These are phyloP conservation scores for Polymyxa betae DNA, from an alignment of 208 protist genomes.

Conservation along the genomic window DNA sequence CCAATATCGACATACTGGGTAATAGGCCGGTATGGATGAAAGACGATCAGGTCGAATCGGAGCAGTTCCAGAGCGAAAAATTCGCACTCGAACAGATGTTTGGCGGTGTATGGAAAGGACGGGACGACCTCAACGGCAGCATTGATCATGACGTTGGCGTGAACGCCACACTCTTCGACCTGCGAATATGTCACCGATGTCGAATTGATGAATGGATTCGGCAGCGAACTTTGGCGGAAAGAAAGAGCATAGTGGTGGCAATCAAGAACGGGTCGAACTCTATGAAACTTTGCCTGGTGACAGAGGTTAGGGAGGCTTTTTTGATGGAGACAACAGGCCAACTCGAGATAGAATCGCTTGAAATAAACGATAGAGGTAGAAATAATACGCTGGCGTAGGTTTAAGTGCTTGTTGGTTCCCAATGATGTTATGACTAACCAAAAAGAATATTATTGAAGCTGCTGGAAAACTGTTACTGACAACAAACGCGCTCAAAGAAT, in stretches of 20 bases:
- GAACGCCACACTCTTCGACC: conserved; percentile 43
- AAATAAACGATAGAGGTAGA: conserved; percentile 32
- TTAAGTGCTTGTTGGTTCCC: conserved; percentile 46
- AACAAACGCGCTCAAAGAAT: too few relatives aligned
- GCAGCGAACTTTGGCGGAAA: neutral
- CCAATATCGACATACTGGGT: neutral
- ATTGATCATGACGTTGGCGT: conserved; percentile 44
- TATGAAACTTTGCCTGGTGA: conserved; percentile 18
- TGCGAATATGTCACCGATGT: neutral
- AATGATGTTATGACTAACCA: conserved; percentile 25
- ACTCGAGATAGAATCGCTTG: conserved; percentile 46
- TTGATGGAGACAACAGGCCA: neutral
- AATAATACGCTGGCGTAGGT: conserved; percentile 22
- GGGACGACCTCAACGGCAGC: conserved; percentile 7
- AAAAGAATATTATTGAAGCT: neutral
- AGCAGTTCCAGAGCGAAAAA: conserved; percentile 48
- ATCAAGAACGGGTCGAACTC: conserved; percentile 50
- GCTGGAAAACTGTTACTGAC: neutral
- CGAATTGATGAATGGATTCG: neutral
- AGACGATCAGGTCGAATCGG: conserved; percentile 43
- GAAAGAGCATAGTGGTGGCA: conserved; percentile 16
- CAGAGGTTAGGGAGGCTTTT: too few relatives aligned
- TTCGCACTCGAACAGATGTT: conserved; percentile 54
- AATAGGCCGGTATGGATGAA: conserved; percentile 39
- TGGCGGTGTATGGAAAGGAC: conserved; percentile 23